These are phyloP conservation scores for Alternaria sp. DNA, from an alignment of 2,329 filamentous ascomycete genomes.

Conservation along the genomic window DNA sequence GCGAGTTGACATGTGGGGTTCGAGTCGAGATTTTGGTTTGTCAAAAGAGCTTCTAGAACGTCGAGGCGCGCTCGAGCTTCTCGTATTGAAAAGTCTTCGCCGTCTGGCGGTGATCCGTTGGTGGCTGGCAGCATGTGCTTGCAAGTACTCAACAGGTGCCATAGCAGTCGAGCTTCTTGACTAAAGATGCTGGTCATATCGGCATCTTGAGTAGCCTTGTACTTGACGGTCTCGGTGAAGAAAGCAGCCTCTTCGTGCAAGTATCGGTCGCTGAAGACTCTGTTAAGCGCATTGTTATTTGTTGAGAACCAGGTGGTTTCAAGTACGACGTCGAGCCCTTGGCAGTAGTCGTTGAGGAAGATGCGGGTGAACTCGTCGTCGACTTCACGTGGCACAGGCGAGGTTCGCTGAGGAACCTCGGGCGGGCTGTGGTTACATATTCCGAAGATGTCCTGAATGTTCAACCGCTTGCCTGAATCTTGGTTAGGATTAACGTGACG, in stretches of 20 bases:
- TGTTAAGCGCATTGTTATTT: conserved; percentile 58
- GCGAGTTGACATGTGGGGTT: conserved; percentile 66
- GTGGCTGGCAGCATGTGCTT: conserved; percentile 50
- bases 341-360: conserved; percentile 48
- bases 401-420: conserved; percentile 43
- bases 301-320: conserved; percentile 83
- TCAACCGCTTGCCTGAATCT: conserved; percentile 46
- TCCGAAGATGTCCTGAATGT: conserved; percentile 46
- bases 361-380: conserved; percentile 47
- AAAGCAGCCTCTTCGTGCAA: conserved; percentile 49
- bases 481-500: conserved; percentile 14
- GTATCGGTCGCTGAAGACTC: conserved; percentile 61
- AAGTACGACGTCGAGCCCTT: conserved; percentile 47
- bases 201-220: conserved; percentile 27
- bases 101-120: conserved; percentile 51
- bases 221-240: conserved; percentile 48
- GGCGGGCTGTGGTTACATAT: conserved; percentile 49
- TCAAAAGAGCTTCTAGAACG: conserved; percentile 79
- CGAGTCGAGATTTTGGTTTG: conserved; percentile 69
- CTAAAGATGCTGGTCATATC: conserved; percentile 56
- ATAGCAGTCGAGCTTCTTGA: conserved; percentile 67
- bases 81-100: conserved; percentile 68
- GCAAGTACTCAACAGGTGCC: conserved; percentile 65
- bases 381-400: conserved; percentile 40
- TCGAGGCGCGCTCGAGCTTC: conserved; percentile 72